Evolutionary conservation across 352 stramenopile species (phyloP), one percentile per base, ranked within the genome.

Genomic region (Phytophthora vignae): DNA sequence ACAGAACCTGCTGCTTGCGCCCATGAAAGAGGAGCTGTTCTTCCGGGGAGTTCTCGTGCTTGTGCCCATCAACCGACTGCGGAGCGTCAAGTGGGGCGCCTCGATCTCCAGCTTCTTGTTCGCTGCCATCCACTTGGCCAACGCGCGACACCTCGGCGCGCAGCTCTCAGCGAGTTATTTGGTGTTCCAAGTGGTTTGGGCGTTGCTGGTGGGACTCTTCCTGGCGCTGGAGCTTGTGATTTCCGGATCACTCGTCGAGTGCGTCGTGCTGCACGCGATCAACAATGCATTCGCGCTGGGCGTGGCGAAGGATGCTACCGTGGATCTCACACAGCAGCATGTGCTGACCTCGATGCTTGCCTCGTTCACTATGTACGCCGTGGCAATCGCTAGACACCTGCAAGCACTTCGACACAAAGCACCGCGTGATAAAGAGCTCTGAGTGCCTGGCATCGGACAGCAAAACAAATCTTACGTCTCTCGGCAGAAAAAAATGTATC

Each of bases 11-110:
- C 11, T 90, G 4, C 60, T 90, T 6, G 74, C 69, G 46, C 84
- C 86, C 7, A 14, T 82, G 22, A 76, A 78, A 50, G 84, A 93
- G 67, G 86, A 93, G 57, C 67, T 93, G 2, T 88, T 90, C 53
- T 93, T 92, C 70, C 82, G 86, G 58, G 82, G 79, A 15, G 31
- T 82, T n/a, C 31, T 91, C 5, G 60, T 85, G 17, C 64, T 88
- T n/a, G 58, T 89, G 15, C 56, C 72, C 0, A 75, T 86, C 33
- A 88, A 91, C 55, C 79, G 86, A 7, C 55, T 84, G 2, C 61
- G 68, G 1, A 73, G 61, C 17, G 31, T 50, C 11, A 59, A 62
- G 42, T 55, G 8, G 29, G 85, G 76, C 62, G 74, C 64, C 3
- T 10, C 48, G 1, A n/a, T 88, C n/a, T 74, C 81, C 3, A 80